Evolutionary conservation across 139 green algal species (phyloP), one percentile per base, ranked within the genome.

Genomic region (Chlamydomonas sp.): DNA sequence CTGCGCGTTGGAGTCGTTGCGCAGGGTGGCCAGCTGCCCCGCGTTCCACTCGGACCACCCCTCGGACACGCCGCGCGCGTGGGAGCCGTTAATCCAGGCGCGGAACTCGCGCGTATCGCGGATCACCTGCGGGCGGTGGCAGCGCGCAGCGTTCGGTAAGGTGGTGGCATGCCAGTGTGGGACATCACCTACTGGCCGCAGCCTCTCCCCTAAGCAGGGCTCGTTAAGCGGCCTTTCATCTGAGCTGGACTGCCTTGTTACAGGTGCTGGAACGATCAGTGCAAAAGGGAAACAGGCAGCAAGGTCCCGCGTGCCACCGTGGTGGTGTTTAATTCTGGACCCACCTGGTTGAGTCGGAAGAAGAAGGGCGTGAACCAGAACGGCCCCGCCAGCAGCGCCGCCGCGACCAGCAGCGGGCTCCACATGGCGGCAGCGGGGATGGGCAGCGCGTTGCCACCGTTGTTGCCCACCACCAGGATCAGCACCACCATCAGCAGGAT

Each of bases 291-390:
- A 49, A 49, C 31, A 49, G 31, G 31, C 31, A 49, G 31, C 31
- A 49, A 49, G 31, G 31, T 49, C 31, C 31, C 31, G 31, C 31
- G 31, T 49, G 31, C 31, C 31, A 49, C 31, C 31, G 31, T 49
- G 31, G 31, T 0, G 31, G 31, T 49, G 0, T 49, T 49, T 49
- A 49, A 49, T 49, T 49, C 31, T 49, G 31, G 31, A 49, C 31
- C 60, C 63, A 90, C 86, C 59, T 83, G 77, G 63, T 60, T 18
- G 5, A 91, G 77, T 49, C 89, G 86, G 88, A 96, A 96, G 67
- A 93, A 92, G 67, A 93, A 90, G 7, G 95, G 95, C 79, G 95
- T 96, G 92, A 96, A 97, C 95, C 95, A 97, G 84, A 96, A 96
- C 60, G 95, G 95, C 31, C 92, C 82, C 68, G 90, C 92, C 83